Evolutionary conservation across 768 basidiomycete genomes (phyloP).

Genomic region (Rickenella mellea): DNA sequence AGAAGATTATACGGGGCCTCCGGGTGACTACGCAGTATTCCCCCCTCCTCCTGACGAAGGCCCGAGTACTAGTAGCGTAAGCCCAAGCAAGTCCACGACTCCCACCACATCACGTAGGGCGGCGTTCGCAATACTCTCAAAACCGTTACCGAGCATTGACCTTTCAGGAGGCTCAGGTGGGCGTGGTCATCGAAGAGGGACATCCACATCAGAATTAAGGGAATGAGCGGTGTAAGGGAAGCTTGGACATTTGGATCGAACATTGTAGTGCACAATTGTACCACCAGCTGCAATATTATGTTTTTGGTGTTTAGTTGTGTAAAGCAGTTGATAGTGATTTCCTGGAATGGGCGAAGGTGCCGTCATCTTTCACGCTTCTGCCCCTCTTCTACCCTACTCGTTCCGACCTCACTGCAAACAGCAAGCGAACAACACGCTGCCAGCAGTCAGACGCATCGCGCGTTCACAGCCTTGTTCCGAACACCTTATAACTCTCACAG

Average conservation of each 20-base stretch:
- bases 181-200: slow-evolving; percentile 37
- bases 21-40: slow-evolving; percentile 62
- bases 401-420: too few species aligned
- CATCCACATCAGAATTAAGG: slow-evolving; percentile 34
- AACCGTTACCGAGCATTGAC: slow-evolving; percentile 28
- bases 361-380: too few species aligned
- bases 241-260: too few species aligned
- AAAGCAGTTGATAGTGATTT: too few species aligned
- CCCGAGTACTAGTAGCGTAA: too few species aligned
- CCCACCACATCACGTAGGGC: slow-evolving; percentile 45
- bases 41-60: slow-evolving; percentile 54
- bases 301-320: too few species aligned
- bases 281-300: too few species aligned
- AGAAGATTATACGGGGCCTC: slow-evolving; percentile 51
- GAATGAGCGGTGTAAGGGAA: too few species aligned
- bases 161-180: slow-evolving; percentile 9
- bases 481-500: background rate
- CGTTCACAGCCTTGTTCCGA: background rate
- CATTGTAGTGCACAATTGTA: too few species aligned
- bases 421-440: background rate
- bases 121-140: slow-evolving; percentile 61
- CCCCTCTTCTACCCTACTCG: too few species aligned
- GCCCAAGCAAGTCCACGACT: slow-evolving; percentile 34
- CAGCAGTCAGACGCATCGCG: background rate
- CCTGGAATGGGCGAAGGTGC: too few species aligned